phyloP scores from a whole-genome alignment of 805 yeast genomes.

The Schwanniomyces vanrijiae region DNA sequence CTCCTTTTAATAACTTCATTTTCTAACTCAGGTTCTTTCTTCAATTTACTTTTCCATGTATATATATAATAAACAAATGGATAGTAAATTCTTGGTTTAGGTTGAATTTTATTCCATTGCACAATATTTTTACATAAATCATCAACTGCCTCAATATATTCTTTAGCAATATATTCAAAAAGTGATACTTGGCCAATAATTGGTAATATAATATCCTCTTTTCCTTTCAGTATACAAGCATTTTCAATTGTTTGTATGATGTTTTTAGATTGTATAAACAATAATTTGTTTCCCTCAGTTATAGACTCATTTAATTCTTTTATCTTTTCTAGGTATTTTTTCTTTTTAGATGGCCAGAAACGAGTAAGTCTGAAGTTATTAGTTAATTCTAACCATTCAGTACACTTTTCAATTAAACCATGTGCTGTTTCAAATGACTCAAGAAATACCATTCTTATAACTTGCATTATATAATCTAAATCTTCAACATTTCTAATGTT shows the following conservation, averaged over 20 bases:
- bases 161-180: background rate
- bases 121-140: conserved; percentile 1
- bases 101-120: conserved; percentile 1
- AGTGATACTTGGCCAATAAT: conserved; percentile 3
- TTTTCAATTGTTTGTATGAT: conserved; percentile 2
- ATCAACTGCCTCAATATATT: background rate
- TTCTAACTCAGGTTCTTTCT: conserved; percentile 2
- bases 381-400: conserved; percentile 28
- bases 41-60: background rate
- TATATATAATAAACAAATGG: background rate
- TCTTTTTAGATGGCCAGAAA: conserved; percentile 11
- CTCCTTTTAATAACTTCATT: conserved; percentile 14
- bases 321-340: conserved; percentile 13
- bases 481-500: conserved; percentile 16
- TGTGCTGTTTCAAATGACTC: conserved; percentile 16
- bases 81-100: background rate
- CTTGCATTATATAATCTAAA: conserved; percentile 23
- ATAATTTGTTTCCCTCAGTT: conserved; percentile 7
- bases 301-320: conserved; percentile 14
- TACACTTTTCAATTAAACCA: conserved; percentile 14
- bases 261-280: conserved; percentile 8
- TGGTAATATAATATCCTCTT: conserved; percentile 1
- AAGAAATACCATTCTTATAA: conserved; percentile 17
- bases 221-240: conserved; percentile 1
- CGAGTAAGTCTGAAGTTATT: conserved; percentile 24